These are phyloP conservation scores for Ogataea corticis DNA, from an alignment of 805 yeast genomes.

Conservation along the genomic window DNA sequence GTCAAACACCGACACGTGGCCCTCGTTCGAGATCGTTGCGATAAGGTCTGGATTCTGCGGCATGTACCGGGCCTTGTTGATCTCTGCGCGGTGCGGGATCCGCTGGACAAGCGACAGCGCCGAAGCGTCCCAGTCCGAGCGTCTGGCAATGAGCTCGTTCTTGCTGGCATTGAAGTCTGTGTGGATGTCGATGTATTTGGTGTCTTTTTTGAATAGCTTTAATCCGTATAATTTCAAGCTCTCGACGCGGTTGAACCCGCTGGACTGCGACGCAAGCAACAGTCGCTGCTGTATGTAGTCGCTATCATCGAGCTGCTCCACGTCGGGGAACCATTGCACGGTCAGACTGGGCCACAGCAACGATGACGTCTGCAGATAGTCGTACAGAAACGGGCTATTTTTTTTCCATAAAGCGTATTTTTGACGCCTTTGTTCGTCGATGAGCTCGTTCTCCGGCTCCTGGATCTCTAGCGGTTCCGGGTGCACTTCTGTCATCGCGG, in stretches of 20 bases:
- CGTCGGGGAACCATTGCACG: conserved; percentile 64
- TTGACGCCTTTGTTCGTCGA: conserved; percentile 11
- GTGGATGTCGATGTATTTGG: conserved; percentile 25
- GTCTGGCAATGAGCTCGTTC: conserved; percentile 32
- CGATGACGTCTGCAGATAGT: conserved; percentile 50
- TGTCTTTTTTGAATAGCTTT: conserved; percentile 16
- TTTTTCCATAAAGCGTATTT: conserved; percentile 62
- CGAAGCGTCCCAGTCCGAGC: conserved; percentile 12
- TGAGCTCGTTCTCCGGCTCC: conserved; percentile 2
- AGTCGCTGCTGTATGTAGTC: conserved; percentile 42
- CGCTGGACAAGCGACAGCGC: conserved; percentile 43
- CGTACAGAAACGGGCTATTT: conserved; percentile 57
- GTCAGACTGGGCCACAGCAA: conserved; percentile 67
- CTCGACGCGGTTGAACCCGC: conserved; percentile 42
- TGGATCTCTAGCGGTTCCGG: too few relatives aligned
- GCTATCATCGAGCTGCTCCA: conserved; percentile 27
- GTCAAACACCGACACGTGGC: conserved; percentile 69
- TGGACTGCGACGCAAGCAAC: conserved; percentile 64
- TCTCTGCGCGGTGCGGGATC: conserved; percentile 69
- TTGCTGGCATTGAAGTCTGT: conserved; percentile 37
- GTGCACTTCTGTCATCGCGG: conserved; percentile 7
- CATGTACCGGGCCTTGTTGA: conserved; percentile 70
- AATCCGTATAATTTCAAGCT: conserved; percentile 23
- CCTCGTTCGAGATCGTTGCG: conserved; percentile 67
- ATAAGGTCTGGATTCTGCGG: conserved; percentile 87